phyloP scores from a whole-genome alignment of 2,329 filamentous ascomycete genomes.

The Penicillium sp. region DNA sequence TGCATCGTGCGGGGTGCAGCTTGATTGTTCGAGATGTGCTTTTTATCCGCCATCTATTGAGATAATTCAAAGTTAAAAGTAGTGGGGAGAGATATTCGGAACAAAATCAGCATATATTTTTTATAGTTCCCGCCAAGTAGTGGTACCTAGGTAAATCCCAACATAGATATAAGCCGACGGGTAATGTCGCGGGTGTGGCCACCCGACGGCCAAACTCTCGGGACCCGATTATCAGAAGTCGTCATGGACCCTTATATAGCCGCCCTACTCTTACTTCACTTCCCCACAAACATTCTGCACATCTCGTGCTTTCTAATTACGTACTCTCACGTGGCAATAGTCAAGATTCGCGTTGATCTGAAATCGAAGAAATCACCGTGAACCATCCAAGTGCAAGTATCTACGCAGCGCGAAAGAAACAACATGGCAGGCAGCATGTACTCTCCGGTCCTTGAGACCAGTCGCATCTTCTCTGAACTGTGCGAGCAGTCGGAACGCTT shows the following conservation, averaged over 20 bases:
- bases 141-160: too few species aligned
- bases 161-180: slow-evolving; percentile 2
- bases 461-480: slow-evolving; percentile 39
- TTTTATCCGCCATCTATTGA: too few species aligned
- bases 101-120: too few species aligned
- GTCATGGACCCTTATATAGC: slow-evolving; percentile 6
- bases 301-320: neutral
- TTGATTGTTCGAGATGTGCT: neutral
- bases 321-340: neutral
- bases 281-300: neutral
- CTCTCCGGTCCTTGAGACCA: slow-evolving; percentile 38
- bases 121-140: neutral
- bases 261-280: neutral
- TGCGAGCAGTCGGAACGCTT: slow-evolving; percentile 38
- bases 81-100: too few species aligned
- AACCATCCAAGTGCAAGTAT: neutral
- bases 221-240: slow-evolving; percentile 9
- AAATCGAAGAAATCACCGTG: neutral
- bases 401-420: neutral
- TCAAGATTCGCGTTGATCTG: neutral
- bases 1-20: neutral
- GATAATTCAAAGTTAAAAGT: neutral
- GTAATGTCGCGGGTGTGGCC: neutral
- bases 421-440: slow-evolving; percentile 27
- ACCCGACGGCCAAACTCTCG: slow-evolving; percentile 20